phyloP scores from a whole-genome alignment of 2,329 filamentous ascomycete genomes.

The Cadophora gregata region DNA sequence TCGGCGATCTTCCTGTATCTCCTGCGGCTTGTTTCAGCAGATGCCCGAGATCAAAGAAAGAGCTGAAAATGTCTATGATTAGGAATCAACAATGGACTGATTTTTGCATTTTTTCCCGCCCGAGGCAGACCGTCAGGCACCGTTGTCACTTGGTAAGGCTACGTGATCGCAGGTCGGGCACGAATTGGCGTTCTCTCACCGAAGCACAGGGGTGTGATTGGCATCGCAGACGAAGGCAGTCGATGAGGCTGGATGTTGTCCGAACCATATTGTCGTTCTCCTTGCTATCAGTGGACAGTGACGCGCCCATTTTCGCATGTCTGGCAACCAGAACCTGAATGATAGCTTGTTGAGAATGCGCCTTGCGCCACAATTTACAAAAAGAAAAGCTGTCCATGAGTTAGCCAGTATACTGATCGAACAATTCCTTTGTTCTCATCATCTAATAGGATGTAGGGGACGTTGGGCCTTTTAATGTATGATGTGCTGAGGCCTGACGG shows the following conservation, averaged over 20 bases:
- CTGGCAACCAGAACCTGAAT: background rate
- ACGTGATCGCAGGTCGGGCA: slow-evolving; percentile 9
- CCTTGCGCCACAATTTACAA: background rate
- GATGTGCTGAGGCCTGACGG: background rate
- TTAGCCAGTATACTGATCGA: background rate
- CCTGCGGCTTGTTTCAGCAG: background rate
- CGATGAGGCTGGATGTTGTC: slow-evolving; percentile 17
- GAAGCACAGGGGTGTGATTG: slow-evolving; percentile 16
- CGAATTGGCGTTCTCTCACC: slow-evolving; percentile 18
- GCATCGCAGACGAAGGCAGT: slow-evolving; percentile 10
- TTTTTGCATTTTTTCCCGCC: background rate
- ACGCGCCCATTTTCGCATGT: background rate
- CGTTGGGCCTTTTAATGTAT: background rate
- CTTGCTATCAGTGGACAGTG: background rate
- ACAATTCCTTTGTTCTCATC: background rate
- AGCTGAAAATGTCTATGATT: background rate
- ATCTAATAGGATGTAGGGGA: background rate
- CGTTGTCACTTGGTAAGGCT: background rate
- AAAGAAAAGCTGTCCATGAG: background rate
- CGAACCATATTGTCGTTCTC: slow-evolving; percentile 2
- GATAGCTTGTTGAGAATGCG: background rate
- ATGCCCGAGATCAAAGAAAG: background rate
- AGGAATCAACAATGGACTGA: background rate
- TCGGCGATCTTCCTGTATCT: background rate
- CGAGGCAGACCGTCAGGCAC: slow-evolving; percentile 20